Conservation (phyloP, 768 basidiomycete species). For the Leccinum incarnatum region DNA sequence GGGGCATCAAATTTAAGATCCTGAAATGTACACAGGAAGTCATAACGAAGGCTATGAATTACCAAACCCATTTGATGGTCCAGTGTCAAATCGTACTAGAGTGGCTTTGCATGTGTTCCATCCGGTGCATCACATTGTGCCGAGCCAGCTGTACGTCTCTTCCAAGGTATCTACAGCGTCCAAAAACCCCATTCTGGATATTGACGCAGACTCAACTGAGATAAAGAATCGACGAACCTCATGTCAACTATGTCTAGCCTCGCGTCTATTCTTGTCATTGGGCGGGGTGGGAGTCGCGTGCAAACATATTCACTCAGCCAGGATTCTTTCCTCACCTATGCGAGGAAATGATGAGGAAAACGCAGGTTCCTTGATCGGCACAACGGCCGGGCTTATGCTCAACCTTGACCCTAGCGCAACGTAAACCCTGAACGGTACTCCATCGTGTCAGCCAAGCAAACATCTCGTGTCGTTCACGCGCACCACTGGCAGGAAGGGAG, state of each 20-base stretch:
- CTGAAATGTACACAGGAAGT: background rate
- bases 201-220: background rate
- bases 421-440: constrained; percentile 21
- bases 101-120: no score
- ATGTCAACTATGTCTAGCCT: background rate
- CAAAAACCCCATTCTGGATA: background rate
- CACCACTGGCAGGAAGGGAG: constrained; percentile 31
- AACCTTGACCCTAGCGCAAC: constrained; percentile 27
- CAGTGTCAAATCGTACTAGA: background rate
- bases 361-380: background rate
- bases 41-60: no score
- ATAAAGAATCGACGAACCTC: background rate
- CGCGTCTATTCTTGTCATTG: constrained; percentile 8
- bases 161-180: background rate
- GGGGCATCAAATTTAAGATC: background rate
- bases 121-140: background rate
- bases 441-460: background rate
- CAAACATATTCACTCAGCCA: constrained; percentile 17
- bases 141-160: no score
- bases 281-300: constrained; percentile 23
- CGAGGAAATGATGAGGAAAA: background rate
- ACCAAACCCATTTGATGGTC: background rate
- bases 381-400: constrained; percentile 11
- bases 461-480: background rate
- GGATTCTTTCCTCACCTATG: constrained; percentile 26